phyloP scores from a whole-genome alignment of 2,329 filamentous ascomycete genomes.

The Trichoderma asperellum region DNA sequence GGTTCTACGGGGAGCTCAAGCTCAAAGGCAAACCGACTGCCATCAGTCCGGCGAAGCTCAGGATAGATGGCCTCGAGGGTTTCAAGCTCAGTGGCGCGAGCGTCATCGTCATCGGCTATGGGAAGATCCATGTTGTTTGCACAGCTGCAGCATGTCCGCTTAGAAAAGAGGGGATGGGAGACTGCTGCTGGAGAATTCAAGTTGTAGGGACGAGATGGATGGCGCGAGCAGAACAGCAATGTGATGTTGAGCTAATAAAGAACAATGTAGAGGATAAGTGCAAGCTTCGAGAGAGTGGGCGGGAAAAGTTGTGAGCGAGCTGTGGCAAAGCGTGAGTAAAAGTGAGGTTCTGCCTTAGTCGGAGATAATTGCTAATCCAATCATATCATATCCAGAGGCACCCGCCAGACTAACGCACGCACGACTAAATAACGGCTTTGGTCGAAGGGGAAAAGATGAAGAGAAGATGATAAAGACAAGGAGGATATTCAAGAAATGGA shows the following conservation, averaged over 20 bases:
- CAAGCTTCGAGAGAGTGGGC: background rate
- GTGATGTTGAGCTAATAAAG: background rate
- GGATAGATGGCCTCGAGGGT: slow-evolving; percentile 68
- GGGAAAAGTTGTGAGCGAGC: background rate
- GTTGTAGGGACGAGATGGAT: background rate
- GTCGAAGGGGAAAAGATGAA: background rate
- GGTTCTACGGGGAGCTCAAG: slow-evolving; percentile 64
- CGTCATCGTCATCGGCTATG: slow-evolving; percentile 57
- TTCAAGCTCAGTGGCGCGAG: slow-evolving; percentile 62
- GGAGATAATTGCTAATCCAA: slow-evolving; percentile 21
- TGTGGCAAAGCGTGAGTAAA: slow-evolving; percentile 21
- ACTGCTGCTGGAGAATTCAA: background rate
- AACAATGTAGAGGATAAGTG: background rate
- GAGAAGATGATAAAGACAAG: background rate
- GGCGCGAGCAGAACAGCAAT: background rate
- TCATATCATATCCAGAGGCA: slow-evolving; percentile 12
- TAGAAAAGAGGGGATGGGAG: background rate
- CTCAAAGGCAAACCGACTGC: slow-evolving; percentile 51
- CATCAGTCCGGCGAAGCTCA: slow-evolving; percentile 57
- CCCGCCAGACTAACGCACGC: slow-evolving; percentile 1
- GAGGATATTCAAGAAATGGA: background rate
- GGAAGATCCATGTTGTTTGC: slow-evolving; percentile 43
- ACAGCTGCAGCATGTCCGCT: slow-evolving; percentile 28
- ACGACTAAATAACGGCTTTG: background rate
- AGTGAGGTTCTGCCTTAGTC: slow-evolving; percentile 1